Evolutionary conservation across 176 grass and related monocot genomes (phyloP).

Genomic region (Phoenix roebelenii): DNA sequence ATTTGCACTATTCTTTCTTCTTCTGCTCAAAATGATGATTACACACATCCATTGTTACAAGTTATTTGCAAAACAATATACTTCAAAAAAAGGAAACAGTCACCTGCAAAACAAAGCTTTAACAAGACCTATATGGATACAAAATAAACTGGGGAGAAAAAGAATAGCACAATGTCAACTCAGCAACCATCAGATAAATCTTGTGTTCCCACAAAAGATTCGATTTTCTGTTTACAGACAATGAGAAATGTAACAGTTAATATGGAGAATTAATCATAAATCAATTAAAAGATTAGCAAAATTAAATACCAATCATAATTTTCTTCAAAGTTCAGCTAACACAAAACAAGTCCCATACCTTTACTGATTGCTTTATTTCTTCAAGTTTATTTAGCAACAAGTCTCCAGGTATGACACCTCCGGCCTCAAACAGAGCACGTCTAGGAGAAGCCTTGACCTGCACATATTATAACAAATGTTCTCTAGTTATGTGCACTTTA

Average conservation of each 20-base stretch:
- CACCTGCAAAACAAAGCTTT: too few relatives aligned
- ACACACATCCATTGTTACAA: too few relatives aligned
- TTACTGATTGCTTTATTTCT: slow-evolving; percentile 42
- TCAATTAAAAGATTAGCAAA: background rate
- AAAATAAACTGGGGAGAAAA: too few relatives aligned
- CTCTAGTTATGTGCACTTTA: too few relatives aligned
- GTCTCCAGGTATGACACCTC: slow-evolving; percentile 24
- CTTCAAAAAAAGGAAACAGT: too few relatives aligned
- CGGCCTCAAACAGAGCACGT: slow-evolving; percentile 1
- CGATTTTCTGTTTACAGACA: slow-evolving; percentile 38
- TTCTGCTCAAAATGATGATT: too few relatives aligned
- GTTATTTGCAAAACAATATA: too few relatives aligned
- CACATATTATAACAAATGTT: background rate
- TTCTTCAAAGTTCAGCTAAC: too few relatives aligned
- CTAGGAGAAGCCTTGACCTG: slow-evolving; percentile 37
- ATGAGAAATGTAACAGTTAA: background rate
- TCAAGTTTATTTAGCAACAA: slow-evolving; percentile 52
- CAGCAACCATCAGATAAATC: too few relatives aligned
- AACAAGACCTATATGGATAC: too few relatives aligned
- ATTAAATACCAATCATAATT: background rate
- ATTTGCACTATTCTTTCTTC: too few relatives aligned
- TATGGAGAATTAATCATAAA: slow-evolving; percentile 4
- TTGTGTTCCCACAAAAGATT: slow-evolving; percentile 23
- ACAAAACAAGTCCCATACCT: slow-evolving; percentile 26
- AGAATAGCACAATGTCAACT: too few relatives aligned